Evolutionary conservation across 2,329 filamentous ascomycete genomes (phyloP), one percentile per base, ranked within the genome.

Genomic region (Clonostachys sp.): DNA sequence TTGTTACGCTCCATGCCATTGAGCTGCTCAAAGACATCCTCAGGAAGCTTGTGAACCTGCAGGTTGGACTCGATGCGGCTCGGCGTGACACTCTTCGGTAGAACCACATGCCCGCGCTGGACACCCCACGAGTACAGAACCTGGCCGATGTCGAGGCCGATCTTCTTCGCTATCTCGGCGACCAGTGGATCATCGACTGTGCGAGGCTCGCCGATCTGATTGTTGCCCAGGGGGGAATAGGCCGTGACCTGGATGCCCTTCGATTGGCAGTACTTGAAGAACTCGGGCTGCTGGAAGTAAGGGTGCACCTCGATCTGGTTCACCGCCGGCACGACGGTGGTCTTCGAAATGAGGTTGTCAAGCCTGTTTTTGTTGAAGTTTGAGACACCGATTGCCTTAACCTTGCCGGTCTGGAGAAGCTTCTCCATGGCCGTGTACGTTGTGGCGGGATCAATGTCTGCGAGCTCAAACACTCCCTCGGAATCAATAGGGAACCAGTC

Each of bases 281-380:
- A 65, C 16, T 77, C 70, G 3, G 67, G 66, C 59, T 81, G 84
- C 60, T 86, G 84, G 12, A 87, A 71, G 56, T 84, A 85, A 3
- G 84, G 82, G 61, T 87, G 83, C 45, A 81, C 81, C 61, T 87
- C 84, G 52, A 87, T 81, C 65, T 87, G 84, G 65, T 87, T 87
- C 55, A 78, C 76, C 3, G 80, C 80, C 2, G 84, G 84, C 2
- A 71, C 65, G 12, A 82, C 70, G 38, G 66, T 74, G n/a, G 77
- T 75, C 55, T 78, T 76, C 44, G 59, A 48, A 17, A 75, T 59
- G 40, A 78, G 61, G n/a, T 67, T 55, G 54, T 73, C 62, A 17
- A 77, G 61, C 6, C 62, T 61, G 14, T 59, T 50, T 42, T 67
- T 61, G 18, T 66, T 73, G 57, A 73, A 77, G 64, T 78, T 78